A percentile compares a stretch with the other conserved stretches of the same genome.
These are phyloP conservation scores for Cyphellophora europaea DNA, from an alignment of 2,329 filamentous ascomycete genomes.

Conservation along the genomic window DNA sequence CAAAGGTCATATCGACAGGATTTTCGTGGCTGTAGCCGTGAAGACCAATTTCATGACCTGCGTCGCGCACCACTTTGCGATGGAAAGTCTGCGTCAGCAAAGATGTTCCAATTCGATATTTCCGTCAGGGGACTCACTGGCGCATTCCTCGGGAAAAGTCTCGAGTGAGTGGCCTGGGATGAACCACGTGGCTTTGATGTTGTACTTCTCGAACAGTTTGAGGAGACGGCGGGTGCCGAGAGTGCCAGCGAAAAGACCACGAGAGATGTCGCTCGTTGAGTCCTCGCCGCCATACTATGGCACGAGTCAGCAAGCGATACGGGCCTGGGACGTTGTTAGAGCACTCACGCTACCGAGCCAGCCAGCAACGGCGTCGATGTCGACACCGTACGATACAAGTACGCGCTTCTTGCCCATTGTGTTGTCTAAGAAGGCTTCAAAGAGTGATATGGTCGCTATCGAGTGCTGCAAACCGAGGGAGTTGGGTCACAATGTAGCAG, in stretches of 20 bases:
- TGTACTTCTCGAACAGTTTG: conserved; percentile 62
- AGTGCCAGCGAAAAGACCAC: conserved; percentile 57
- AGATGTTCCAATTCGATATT: too few species aligned
- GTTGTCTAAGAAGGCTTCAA: neutral
- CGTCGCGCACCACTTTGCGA: conserved; percentile 52
- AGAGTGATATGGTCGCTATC: neutral
- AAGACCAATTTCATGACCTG: conserved; percentile 56
- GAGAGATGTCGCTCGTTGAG: conserved; percentile 59
- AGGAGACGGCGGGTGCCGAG: conserved; percentile 56
- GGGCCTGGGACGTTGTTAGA: too few species aligned
- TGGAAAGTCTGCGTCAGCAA: too few species aligned
- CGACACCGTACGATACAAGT: conserved; percentile 56
- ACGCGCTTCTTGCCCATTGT: conserved; percentile 39
- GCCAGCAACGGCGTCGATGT: conserved; percentile 67
- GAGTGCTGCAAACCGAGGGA: too few species aligned
- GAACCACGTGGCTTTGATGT: conserved; percentile 61
- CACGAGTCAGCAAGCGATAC: too few species aligned
- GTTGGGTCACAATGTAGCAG: too few species aligned
- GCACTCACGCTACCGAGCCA: conserved; percentile 51
- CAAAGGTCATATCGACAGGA: conserved; percentile 59
- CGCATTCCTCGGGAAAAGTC: conserved; percentile 58
- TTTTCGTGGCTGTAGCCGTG: conserved; percentile 72
- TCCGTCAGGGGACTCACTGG: too few species aligned
- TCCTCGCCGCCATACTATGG: conserved; percentile 62
- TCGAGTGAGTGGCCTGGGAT: conserved; percentile 56